Evolutionary conservation across 495 filamentous ascomycete genomes (phyloP).

Genomic region (Sporormia fimetaria): DNA sequence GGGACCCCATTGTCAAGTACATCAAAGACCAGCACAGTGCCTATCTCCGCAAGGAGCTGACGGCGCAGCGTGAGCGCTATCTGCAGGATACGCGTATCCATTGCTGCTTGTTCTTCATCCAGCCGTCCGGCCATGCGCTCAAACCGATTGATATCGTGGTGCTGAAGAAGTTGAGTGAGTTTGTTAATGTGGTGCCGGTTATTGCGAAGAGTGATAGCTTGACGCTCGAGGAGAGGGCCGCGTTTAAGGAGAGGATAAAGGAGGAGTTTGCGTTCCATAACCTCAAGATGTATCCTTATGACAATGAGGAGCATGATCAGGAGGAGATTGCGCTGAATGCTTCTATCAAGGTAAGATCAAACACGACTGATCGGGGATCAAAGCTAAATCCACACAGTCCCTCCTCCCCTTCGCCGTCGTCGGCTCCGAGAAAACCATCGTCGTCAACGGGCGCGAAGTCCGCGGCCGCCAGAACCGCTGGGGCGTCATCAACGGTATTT

Average conservation of each 20-base stretch:
- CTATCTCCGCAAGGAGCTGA: slow-evolving; percentile 98
- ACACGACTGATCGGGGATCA: not conserved
- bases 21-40: slow-evolving; percentile 99
- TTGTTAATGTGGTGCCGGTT: slow-evolving; percentile 97
- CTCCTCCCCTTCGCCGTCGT: slow-evolving; percentile 98
- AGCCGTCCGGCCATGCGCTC: slow-evolving; percentile 89
- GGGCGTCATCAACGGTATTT: slow-evolving; percentile 78
- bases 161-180: slow-evolving; percentile 95
- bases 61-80: slow-evolving; percentile 97
- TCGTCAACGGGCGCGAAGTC: slow-evolving; percentile 94
- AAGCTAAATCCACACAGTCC: slow-evolving; percentile 41
- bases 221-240: slow-evolving; percentile 86
- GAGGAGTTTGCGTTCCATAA: slow-evolving; percentile 99
- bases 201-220: slow-evolving; percentile 97
- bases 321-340: slow-evolving; percentile 89
- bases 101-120: slow-evolving; percentile 99
- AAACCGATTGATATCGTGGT: slow-evolving; percentile 99
- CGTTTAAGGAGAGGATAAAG: slow-evolving; percentile 97
- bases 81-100: slow-evolving; percentile 98
- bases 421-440: slow-evolving; percentile 93
- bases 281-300: slow-evolving; percentile 99
- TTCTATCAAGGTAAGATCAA: slow-evolving; percentile 75
- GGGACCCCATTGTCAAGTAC: slow-evolving; percentile 98
- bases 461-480: slow-evolving; percentile 97
- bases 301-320: slow-evolving; percentile 96